A percentile compares a stretch with the other conserved stretches of the same genome.
Evolutionary conservation across 345 rosid genomes (phyloP).

Genomic region (Physaria fendleri): DNA sequence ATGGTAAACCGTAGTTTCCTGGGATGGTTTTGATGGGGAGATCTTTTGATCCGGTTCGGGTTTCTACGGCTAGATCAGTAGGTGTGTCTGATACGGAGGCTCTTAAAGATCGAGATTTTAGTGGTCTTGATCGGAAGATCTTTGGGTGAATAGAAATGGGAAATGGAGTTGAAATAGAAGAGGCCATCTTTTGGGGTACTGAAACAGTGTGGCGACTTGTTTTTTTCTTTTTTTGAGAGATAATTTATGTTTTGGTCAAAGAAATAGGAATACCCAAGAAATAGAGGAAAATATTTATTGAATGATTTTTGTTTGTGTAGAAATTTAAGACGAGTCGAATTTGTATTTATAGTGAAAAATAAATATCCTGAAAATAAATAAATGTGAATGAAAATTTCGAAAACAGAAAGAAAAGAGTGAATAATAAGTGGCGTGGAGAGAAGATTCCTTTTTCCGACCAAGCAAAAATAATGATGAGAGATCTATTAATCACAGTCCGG

Average conservation of each 20-base stretch:
- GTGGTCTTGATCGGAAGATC: background rate
- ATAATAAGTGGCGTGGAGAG: background rate
- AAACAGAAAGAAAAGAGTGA: background rate
- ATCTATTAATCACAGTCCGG: conserved; percentile 14
- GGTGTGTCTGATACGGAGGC: conserved; percentile 44
- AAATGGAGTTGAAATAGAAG: conserved; percentile 23
- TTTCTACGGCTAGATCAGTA: conserved; percentile 8
- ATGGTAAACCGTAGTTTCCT: conserved; percentile 64
- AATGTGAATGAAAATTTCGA: background rate
- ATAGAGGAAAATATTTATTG: background rate
- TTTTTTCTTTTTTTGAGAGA: background rate
- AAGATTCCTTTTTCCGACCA: background rate
- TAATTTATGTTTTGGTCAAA: background rate
- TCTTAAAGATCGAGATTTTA: background rate
- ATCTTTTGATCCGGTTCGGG: conserved; percentile 18
- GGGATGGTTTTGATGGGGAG: conserved; percentile 64
- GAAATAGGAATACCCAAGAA: too few relatives aligned
- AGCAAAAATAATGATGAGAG: background rate
- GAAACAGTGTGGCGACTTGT: background rate
- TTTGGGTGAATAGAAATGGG: conserved; percentile 23
- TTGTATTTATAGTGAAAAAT: background rate
- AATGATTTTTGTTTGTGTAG: background rate
- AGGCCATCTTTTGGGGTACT: conserved; percentile 17
- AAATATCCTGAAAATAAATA: too few relatives aligned
- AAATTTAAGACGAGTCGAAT: background rate